Evolutionary conservation across 2,329 filamentous ascomycete species (phyloP).

Genomic region (Chaetomiaceae sp.): DNA sequence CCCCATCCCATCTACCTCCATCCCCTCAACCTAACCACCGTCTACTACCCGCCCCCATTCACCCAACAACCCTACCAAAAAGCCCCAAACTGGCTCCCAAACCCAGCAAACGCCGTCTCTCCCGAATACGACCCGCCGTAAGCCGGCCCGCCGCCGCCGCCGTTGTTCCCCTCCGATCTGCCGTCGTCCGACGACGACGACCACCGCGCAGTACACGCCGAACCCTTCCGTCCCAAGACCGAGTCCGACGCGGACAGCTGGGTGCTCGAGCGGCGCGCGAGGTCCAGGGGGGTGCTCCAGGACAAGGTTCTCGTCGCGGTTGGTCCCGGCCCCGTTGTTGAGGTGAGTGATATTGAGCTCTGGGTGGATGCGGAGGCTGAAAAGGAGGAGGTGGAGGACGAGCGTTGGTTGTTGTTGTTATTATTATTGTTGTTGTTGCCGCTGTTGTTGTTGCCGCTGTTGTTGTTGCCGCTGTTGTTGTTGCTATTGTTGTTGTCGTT

Average conservation of each 20-base stretch:
- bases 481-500: not conserved
- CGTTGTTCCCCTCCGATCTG: too few species aligned
- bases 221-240: slow-evolving; percentile 14
- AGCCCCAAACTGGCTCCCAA: slow-evolving; percentile 18
- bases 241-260: slow-evolving; percentile 7
- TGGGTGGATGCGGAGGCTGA: too few species aligned
- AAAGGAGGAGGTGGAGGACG: too few species aligned
- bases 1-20: not conserved
- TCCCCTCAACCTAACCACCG: not conserved
- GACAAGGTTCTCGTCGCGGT: too few species aligned
- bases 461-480: not conserved
- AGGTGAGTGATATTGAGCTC: too few species aligned
- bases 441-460: not conserved
- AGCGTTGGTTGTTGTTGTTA: not conserved
- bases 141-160: too few species aligned
- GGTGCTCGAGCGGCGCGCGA: not conserved
- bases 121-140: not conserved
- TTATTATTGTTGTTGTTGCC: not conserved
- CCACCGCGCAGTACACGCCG: not conserved
- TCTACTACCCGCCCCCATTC: not conserved
- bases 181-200: too few species aligned
- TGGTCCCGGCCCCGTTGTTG: too few species aligned
- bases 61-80: not conserved
- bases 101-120: not conserved
- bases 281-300: slow-evolving; percentile 12